A percentile compares a stretch with the other conserved stretches of the same genome.
Evolutionary conservation across 2,329 filamentous ascomycete genomes (phyloP).

Genomic region (Calonectria hawksworthii): DNA sequence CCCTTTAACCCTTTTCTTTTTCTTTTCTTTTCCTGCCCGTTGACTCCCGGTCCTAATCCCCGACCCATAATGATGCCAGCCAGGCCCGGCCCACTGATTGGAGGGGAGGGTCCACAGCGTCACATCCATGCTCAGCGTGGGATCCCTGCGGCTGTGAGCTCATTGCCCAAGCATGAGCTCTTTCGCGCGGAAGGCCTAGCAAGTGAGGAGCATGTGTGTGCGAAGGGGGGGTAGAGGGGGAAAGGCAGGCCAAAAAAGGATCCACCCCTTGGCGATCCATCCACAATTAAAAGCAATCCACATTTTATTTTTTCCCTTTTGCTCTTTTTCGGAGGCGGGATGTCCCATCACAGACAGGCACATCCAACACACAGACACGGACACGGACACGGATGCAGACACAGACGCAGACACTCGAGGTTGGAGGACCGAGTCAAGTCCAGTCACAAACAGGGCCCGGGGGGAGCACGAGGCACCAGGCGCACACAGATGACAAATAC

Average conservation of each 20-base stretch:
- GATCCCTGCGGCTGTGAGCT: background rate
- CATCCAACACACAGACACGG: background rate
- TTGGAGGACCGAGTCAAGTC: conserved; percentile 6
- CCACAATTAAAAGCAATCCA: conserved; percentile 9
- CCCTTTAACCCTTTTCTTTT: background rate
- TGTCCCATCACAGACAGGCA: conserved; percentile 16
- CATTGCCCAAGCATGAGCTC: background rate
- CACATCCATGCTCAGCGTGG: conserved; percentile 15
- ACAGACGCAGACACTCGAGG: conserved; percentile 2
- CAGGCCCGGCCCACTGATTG: background rate
- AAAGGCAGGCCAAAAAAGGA: background rate
- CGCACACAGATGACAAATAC: conserved; percentile 7
- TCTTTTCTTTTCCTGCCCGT: conserved; percentile 1
- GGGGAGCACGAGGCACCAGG: conserved; percentile 6
- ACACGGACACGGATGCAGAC: background rate
- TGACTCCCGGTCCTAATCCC: background rate
- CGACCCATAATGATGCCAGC: conserved; percentile 15
- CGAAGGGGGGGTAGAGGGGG: background rate
- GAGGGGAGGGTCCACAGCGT: conserved; percentile 3
- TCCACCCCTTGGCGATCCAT: conserved; percentile 20
- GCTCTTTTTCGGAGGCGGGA: background rate
- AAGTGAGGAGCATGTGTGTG: conserved; percentile 4
- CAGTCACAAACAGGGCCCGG: conserved; percentile 8
- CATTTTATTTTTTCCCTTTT: background rate
- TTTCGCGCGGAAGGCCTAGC: conserved; percentile 1